These are phyloP conservation scores for Colletotrichum siamense DNA, from an alignment of 2,329 filamentous ascomycete genomes.

Conservation along the genomic window DNA sequence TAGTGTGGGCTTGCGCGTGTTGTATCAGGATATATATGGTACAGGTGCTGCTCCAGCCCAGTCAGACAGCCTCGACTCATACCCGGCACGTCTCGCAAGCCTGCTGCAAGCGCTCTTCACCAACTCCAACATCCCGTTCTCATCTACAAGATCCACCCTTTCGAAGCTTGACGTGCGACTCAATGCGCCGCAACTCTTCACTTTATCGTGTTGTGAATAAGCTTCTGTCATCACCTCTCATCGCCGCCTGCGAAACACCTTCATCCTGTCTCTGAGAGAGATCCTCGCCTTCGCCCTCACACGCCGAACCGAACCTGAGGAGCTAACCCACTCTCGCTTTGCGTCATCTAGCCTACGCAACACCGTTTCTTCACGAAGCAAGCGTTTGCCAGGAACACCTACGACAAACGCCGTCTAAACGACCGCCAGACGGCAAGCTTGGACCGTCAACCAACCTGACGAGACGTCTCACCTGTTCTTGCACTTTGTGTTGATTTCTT, in stretches of 20 bases:
- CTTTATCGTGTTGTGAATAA: constrained; percentile 5
- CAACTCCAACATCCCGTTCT: constrained; percentile 1
- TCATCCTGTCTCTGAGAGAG: not conserved
- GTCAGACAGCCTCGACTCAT: constrained; percentile 5
- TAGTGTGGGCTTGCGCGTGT: constrained; percentile 20
- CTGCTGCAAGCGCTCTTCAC: constrained; percentile 24
- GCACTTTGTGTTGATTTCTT: not conserved
- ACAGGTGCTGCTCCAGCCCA: constrained; percentile 24
- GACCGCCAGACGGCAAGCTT: not conserved
- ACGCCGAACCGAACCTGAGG: not conserved
- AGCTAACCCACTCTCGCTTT: constrained; percentile 11
- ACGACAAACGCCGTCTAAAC: not conserved
- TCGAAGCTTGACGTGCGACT: constrained; percentile 18
- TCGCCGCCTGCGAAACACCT: constrained; percentile 4
- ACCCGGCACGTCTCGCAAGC: constrained; percentile 34
- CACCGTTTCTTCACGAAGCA: not conserved
- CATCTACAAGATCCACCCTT: constrained; percentile 5
- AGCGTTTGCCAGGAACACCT: not conserved
- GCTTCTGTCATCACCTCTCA: constrained; percentile 13
- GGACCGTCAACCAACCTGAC: not conserved
- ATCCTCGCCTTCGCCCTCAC: not conserved
- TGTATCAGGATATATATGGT: constrained; percentile 29
- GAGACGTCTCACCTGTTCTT: constrained; percentile 17
- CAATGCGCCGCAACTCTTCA: constrained; percentile 15
- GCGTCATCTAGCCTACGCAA: constrained; percentile 13